phyloP scores from a whole-genome alignment of 2,329 filamentous ascomycete species.

The Diaporthe eres region DNA sequence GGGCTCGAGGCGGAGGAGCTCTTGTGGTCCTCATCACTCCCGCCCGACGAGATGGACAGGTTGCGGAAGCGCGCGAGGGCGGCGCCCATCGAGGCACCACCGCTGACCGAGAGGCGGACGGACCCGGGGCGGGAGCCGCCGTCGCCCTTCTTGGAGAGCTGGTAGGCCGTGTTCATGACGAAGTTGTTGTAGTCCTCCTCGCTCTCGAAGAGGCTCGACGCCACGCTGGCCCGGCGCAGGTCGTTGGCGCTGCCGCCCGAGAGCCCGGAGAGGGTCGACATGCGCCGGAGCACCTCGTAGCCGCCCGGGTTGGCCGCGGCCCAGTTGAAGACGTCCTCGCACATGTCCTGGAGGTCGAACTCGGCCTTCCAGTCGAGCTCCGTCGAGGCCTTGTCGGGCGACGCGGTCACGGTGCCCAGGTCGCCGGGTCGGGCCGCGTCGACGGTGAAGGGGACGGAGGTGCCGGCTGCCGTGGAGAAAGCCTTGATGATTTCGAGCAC shows the following conservation, averaged over 20 bases:
- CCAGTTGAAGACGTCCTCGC: conserved; percentile 41
- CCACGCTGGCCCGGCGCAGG: conserved; percentile 36
- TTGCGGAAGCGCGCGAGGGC: conserved; percentile 1
- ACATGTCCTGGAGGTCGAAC: conserved; percentile 41
- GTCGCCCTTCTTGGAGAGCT: background rate
- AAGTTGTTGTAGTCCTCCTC: conserved; percentile 40
- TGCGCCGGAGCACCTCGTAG: conserved; percentile 38
- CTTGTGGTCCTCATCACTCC: conserved; percentile 6
- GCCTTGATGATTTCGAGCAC: conserved; percentile 40
- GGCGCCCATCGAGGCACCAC: background rate
- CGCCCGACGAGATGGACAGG: conserved; percentile 15
- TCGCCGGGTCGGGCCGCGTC: conserved; percentile 33
- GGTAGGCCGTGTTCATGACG: conserved; percentile 30
- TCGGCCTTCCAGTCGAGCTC: conserved; percentile 41
- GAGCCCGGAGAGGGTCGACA: conserved; percentile 29
- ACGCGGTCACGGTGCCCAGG: conserved; percentile 37
- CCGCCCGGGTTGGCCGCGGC: conserved; percentile 36
- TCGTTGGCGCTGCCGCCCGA: conserved; percentile 27
- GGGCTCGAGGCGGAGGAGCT: background rate
- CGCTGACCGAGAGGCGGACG: background rate
- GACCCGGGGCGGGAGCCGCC: conserved; percentile 14
- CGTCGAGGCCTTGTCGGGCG: conserved; percentile 37
- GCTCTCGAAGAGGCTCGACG: conserved; percentile 34
- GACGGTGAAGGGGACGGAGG: conserved; percentile 36
- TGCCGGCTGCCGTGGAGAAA: conserved; percentile 37